Evolutionary conservation across 176 grass and related monocot genomes (phyloP).

Genomic region (Thinopyrum elongatum): DNA sequence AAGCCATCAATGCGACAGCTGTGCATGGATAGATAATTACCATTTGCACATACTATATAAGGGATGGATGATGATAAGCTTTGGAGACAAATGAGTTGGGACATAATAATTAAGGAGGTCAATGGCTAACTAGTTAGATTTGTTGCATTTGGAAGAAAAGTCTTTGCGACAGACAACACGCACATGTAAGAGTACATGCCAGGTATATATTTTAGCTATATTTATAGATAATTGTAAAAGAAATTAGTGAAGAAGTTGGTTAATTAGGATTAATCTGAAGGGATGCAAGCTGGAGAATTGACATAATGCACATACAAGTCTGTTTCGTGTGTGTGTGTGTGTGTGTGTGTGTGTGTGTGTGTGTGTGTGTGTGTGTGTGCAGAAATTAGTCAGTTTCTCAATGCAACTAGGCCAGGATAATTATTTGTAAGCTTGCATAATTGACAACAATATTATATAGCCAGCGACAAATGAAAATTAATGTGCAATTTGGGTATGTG

Average conservation of each 20-base stretch:
- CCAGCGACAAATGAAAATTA: not conserved
- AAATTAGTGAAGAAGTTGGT: not conserved
- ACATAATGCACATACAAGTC: not conserved
- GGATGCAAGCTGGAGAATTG: not conserved
- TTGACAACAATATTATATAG: not conserved
- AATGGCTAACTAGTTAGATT: not conserved
- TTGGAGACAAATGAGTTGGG: no score
- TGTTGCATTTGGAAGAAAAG: conserved; percentile 15
- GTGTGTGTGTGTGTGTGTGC: no score
- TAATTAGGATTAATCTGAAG: not conserved
- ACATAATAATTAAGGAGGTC: not conserved
- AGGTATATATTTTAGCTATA: not conserved
- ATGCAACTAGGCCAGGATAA: not conserved
- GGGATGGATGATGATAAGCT: not conserved
- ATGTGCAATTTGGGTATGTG: not conserved
- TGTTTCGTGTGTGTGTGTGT: not conserved
- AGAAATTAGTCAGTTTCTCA: not conserved
- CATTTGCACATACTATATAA: conserved; percentile 4
- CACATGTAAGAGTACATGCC: not conserved
- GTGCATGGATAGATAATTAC: conserved; percentile 5
- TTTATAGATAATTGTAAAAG: not conserved
- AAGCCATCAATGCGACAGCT: not conserved
- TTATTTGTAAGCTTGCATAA: not conserved
- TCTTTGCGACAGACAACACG: not conserved
- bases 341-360: no score